phyloP scores from a whole-genome alignment of 139 green algal genomes.

The Nannochloris sp. region DNA sequence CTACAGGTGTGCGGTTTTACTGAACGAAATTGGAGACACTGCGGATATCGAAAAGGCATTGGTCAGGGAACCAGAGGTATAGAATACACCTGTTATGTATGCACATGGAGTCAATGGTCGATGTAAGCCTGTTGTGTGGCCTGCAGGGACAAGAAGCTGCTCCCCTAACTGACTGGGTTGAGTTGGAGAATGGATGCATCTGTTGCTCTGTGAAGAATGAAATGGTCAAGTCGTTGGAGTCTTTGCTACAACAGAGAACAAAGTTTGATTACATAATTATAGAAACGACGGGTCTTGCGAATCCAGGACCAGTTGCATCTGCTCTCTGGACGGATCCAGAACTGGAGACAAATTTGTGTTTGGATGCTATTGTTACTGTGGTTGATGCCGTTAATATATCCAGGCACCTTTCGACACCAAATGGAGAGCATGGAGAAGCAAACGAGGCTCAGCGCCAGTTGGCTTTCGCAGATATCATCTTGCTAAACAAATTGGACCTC shows the following conservation, averaged over 20 bases:
- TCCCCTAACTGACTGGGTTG: conserved; percentile 73
- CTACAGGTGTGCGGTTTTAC: conserved; percentile 71
- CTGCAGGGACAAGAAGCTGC: conserved; percentile 15
- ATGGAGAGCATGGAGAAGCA: conserved; percentile 15
- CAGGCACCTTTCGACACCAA: conserved; percentile 47
- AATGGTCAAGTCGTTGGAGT: conserved; percentile 68
- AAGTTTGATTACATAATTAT: conserved; percentile 84
- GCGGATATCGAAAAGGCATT: conserved; percentile 72
- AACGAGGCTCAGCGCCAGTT: conserved; percentile 82
- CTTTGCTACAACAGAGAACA: conserved; percentile 37
- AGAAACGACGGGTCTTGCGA: conserved; percentile 84
- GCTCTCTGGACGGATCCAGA: conserved; percentile 82
- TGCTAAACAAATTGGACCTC: conserved; percentile 86
- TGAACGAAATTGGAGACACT: conserved; percentile 82
- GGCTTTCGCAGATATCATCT: conserved; percentile 74
- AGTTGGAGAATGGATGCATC: conserved; percentile 96
- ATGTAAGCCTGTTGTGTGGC: background rate
- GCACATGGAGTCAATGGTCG: background rate
- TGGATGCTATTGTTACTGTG: conserved; percentile 82
- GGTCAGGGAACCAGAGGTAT: conserved; percentile 42
- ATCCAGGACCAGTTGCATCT: conserved; percentile 71
- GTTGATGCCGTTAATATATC: conserved; percentile 68
- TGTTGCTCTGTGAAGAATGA: conserved; percentile 93
- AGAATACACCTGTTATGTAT: conserved; percentile 8
- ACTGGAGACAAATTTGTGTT: conserved; percentile 56